A percentile compares a stretch with the other conserved stretches of the same genome.
Conservation (phyloP, 108 stramenopile species). For the Cylindrotheca fusiformis region DNA sequence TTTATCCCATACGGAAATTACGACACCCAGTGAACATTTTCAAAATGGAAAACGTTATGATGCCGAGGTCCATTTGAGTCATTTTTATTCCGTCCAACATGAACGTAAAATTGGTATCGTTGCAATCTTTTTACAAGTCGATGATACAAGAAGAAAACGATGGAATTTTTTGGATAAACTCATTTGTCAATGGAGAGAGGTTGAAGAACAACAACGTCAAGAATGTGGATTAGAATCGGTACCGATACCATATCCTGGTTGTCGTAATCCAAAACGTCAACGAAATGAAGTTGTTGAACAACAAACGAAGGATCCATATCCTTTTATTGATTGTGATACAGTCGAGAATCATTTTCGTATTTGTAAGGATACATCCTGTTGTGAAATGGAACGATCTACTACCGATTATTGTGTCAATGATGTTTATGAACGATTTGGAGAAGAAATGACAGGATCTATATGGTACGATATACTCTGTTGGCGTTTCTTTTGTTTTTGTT, state of each 20-base stretch:
- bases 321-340: conserved; percentile 11
- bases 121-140: conserved; percentile 31
- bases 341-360: conserved; percentile 20
- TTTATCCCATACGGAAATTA: conserved; percentile 53
- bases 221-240: conserved; percentile 33
- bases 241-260: conserved; percentile 25
- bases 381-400: not conserved
- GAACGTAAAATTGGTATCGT: conserved; percentile 33
- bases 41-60: conserved; percentile 62
- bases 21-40: conserved; percentile 54
- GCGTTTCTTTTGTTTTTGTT: no score
- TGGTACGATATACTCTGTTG: no score
- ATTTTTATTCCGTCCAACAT: conserved; percentile 33
- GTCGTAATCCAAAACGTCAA: conserved; percentile 17
- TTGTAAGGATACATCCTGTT: conserved; percentile 20
- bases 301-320: conserved; percentile 10
- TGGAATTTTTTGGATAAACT: conserved; percentile 36
- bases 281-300: conserved; percentile 10
- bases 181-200: conserved; percentile 37
- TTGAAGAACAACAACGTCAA: conserved; percentile 30
- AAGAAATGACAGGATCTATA: not conserved
- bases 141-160: conserved; percentile 13
- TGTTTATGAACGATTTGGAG: not conserved
- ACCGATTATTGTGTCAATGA: conserved; percentile 10
- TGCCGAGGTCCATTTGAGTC: conserved; percentile 55